Evolutionary conservation across 345 rosid genomes (phyloP).

Genomic region (Syzygium grande): DNA sequence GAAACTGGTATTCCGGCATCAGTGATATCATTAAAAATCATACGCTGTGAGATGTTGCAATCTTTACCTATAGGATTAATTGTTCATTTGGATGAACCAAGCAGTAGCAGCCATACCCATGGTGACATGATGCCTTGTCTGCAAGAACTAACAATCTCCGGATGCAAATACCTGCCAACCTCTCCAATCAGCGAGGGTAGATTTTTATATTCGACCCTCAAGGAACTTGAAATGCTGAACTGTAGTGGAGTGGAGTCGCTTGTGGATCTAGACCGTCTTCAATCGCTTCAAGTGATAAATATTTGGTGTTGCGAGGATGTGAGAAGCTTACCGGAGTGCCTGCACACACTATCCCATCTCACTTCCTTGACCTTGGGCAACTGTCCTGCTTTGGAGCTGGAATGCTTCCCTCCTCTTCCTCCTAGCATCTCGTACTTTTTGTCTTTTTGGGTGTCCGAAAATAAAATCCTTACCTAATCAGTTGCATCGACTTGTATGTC

Average conservation of each 20-base stretch:
- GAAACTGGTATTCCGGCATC: background rate
- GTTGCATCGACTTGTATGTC: background rate
- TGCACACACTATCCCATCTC: background rate
- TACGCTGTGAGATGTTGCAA: background rate
- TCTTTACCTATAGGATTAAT: background rate
- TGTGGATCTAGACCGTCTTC: background rate
- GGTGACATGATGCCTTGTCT: background rate
- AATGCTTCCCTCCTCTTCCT: background rate
- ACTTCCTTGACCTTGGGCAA: rapidly evolving
- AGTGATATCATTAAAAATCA: too few species aligned
- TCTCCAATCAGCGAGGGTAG: background rate
- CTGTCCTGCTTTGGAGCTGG: background rate
- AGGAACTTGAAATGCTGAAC: background rate
- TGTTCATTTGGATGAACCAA: background rate
- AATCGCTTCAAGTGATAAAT: background rate
- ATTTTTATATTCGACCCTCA: background rate
- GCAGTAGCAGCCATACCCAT: background rate
- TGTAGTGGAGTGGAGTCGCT: background rate
- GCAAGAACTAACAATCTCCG: background rate
- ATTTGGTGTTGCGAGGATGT: background rate
- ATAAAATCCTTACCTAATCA: background rate
- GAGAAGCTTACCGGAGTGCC: background rate
- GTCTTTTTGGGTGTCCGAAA: background rate
- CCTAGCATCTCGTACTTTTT: rapidly evolving
- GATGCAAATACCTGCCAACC: background rate